Evolutionary conservation across 2,329 filamentous ascomycete genomes (phyloP), one percentile per base, ranked within the genome.

Genomic region (Colletotrichum nymphaeae): DNA sequence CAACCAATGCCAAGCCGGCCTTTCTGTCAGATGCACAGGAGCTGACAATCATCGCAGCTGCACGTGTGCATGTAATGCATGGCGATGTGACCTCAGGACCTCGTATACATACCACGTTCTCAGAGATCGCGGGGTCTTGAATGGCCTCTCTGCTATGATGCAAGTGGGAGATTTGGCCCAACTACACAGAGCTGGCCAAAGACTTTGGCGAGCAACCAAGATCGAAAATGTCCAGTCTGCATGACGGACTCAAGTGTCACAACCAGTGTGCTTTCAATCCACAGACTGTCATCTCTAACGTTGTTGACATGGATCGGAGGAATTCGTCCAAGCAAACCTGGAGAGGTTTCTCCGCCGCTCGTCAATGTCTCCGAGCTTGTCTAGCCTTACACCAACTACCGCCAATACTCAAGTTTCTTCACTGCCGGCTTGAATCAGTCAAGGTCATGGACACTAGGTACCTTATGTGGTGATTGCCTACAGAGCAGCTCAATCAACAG

Each of bases 1-100:
- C 32, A 42, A 49, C 63, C 63, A 60, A 60, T 67, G 46, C 32
- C 32, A 35, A 46, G 32, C 46, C 14, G 65, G 26, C 35, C 26
- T 56, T 32, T 49, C 69, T 71, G 69, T 56, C 69, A 56, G 57
- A 67, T 60, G 22, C 24, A 56, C 69, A 71, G 56, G 52, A 28
- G 57, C 37, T 19, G 32, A 22, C 26, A 55, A n/a, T 12, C 57
- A 35, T 71, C 24, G 24, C 42, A 67, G 19, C 24, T 35, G 53
- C 46, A 28, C 11, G 28, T 24, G 42, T 56, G 63, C 63, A 60
- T 42, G 22, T 19, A 59, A 60, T 69, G 58, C 32, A 60, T 62
- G 26, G 16, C 42, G 66, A 55, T 49, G 16, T 62, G 8, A 22
- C 19, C 19, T 37, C 26, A 22, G 11, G 19, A 60, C 66, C 55